Base-by-base conservation (phyloP, 208 protist genomes). In the Wallacemonas collosoma region DNA sequence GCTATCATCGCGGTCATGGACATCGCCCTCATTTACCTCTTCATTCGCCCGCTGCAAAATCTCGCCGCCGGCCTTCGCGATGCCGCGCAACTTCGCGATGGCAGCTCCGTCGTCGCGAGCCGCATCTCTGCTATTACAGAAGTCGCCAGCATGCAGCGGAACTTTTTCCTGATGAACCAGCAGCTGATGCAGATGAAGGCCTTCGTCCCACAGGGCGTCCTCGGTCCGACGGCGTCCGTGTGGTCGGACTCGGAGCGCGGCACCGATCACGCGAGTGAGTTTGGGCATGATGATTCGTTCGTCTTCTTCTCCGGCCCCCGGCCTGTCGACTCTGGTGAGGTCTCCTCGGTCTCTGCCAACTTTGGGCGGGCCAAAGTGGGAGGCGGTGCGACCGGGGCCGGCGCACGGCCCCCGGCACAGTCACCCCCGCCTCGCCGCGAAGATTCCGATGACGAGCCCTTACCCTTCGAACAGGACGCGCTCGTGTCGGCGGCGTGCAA, bases 131-230 rank as follows among this genome's bases (percentile, higher is more conserved):
- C 86, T 4, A 64, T 91, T 35, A 78, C 64, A n/a, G 86, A 91
- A 62, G 55, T 91, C 4, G 75, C 81, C 4, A 64, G 71, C 14
- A 87, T 91, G 78, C 86, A 88, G 67, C 45, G 56, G 45, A 15
- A 88, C 65, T 88, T 91, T n/a, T 45, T 50, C 40, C 75, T 77
- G 7, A 76, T 91, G 73, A 87, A 83, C 68, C 15, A 51, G 17
- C 75, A 88, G 73, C 71, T 91, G 1, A 82, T 85, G 73, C 79
- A 73, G 40, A 87, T 91, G 83, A 91, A 85, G 71, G 65, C 71
- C 35, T 85, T 88, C 57, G 44, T 88, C 17, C 83, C 83, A 12
- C 75, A 82, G 47, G 82, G 76, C 48, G 72, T 87, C 55, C 71
- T 88, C 26, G 78, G 71, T 1, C 39, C 67, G n/a, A 65, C 45